Percentiles rank a stretch among this genome's conserved stretches.
Conservation (phyloP, 2,329 filamentous ascomycete species). For the Nothopassalora personata region DNA sequence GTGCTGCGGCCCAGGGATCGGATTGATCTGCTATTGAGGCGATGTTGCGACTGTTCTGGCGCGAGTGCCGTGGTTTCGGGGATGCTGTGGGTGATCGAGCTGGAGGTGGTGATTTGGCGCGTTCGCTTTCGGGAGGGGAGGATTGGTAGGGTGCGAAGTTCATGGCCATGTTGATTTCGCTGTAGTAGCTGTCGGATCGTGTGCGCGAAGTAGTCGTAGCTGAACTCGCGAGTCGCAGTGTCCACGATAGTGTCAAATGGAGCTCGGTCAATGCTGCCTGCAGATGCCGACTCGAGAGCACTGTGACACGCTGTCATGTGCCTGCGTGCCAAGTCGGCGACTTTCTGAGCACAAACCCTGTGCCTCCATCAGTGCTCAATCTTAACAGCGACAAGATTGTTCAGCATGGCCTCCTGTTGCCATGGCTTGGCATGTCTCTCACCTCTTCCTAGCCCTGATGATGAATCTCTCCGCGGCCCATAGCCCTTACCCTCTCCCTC, state of each 20-base stretch:
- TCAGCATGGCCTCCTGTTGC: not conserved
- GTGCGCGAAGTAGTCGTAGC: not conserved
- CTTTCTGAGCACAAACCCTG: not conserved
- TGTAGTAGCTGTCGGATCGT: not conserved
- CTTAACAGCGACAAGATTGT: not conserved
- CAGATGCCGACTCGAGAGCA: not conserved
- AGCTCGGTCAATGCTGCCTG: not conserved
- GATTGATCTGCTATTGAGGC: constrained; percentile 29
- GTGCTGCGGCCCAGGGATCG: constrained; percentile 38
- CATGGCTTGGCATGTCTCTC: not conserved
- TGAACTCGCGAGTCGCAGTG: not conserved
- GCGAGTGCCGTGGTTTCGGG: constrained; percentile 33
- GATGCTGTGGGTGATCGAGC: constrained; percentile 54
- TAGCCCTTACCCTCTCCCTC: not conserved
- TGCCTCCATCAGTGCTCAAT: not conserved
- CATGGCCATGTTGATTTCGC: constrained; percentile 49
- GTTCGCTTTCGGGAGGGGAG: constrained; percentile 75
- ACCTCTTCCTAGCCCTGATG: not conserved
- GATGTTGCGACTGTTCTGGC: constrained; percentile 25
- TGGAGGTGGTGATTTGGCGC: constrained; percentile 68
- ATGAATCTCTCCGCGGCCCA: not conserved
- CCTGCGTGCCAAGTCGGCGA: not conserved
- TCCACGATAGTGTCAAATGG: not conserved
- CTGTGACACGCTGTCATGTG: not conserved
- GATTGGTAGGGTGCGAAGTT: constrained; percentile 98